Evolutionary conservation across 805 yeast species (phyloP).

Genomic region (Wickerhamiella cacticola): DNA sequence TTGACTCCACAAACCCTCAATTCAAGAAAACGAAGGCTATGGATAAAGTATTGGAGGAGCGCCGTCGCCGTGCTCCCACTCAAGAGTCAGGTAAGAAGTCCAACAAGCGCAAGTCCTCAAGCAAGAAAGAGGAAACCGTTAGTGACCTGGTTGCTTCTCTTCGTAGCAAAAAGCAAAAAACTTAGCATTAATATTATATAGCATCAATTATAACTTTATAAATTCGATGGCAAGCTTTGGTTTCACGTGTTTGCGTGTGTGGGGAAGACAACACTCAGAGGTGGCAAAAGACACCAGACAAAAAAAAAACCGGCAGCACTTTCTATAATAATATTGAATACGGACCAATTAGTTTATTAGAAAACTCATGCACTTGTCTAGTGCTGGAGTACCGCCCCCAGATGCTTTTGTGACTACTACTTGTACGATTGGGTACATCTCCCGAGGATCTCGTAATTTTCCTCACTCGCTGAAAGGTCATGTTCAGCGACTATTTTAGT

Average conservation of each 20-base stretch:
- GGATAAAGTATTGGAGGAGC: conserved; percentile 68
- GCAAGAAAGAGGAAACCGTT: conserved; percentile 2
- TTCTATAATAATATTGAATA: too few relatives aligned
- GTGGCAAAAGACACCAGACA: too few relatives aligned
- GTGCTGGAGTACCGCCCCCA: too few relatives aligned
- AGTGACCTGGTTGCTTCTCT: conserved; percentile 7
- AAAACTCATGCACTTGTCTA: too few relatives aligned
- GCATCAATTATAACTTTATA: background rate
- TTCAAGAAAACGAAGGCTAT: conserved; percentile 79
- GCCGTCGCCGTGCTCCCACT: conserved; percentile 30
- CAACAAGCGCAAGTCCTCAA: background rate
- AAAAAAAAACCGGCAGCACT: too few relatives aligned
- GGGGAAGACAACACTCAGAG: too few relatives aligned
- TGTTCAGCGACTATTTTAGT: conserved; percentile 36
- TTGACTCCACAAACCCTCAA: conserved; percentile 88
- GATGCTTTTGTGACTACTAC: too few relatives aligned
- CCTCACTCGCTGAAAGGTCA: background rate
- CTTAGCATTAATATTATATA: conserved; percentile 1
- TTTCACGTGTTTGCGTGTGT: too few relatives aligned
- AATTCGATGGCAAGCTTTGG: background rate
- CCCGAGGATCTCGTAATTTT: background rate
- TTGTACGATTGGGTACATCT: too few relatives aligned
- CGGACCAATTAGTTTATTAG: too few relatives aligned
- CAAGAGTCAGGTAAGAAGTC: conserved; percentile 6
- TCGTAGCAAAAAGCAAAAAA: conserved; percentile 7